phyloP scores from a whole-genome alignment of 495 filamentous ascomycete genomes.

The Penicillium maclennaniae region DNA sequence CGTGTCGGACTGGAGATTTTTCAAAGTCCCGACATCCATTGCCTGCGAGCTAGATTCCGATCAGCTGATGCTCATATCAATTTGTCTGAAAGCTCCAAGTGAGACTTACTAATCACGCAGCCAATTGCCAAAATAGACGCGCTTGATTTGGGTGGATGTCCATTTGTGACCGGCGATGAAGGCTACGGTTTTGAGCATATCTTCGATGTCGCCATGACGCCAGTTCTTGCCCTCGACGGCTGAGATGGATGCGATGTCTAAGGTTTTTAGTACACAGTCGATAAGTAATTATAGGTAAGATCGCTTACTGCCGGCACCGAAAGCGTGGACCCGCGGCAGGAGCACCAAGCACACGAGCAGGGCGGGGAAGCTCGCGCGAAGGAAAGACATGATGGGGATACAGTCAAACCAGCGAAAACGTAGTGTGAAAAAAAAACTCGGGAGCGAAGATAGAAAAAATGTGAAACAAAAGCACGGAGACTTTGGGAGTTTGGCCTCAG shows the following conservation, averaged over 20 bases:
- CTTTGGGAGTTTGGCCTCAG: constrained; percentile 3
- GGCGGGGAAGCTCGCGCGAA: constrained; percentile 30
- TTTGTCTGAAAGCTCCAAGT: background rate
- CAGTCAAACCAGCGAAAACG: background rate
- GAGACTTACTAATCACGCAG: constrained; percentile 44
- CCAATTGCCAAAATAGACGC: constrained; percentile 83
- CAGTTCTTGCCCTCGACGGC: constrained; percentile 93
- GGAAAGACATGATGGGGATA: constrained; percentile 26
- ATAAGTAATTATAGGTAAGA: background rate
- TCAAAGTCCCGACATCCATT: constrained; percentile 87
- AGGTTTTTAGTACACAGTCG: constrained; percentile 1
- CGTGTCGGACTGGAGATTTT: constrained; percentile 81
- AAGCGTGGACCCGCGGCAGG: constrained; percentile 57
- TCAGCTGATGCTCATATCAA: constrained; percentile 9
- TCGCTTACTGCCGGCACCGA: constrained; percentile 76
- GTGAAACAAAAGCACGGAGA: background rate
- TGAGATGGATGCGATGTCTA: constrained; percentile 85
- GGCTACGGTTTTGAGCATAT: constrained; percentile 83
- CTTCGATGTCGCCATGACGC: constrained; percentile 97
- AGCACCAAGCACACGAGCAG: constrained; percentile 53
- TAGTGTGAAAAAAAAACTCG: background rate
- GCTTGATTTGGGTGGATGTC: constrained; percentile 83
- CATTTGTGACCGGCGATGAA: constrained; percentile 91
- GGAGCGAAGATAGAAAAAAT: background rate
- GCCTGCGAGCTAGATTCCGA: constrained; percentile 67